Evolutionary conservation across 441 rosid species (phyloP), one percentile per base, ranked within the genome.

Genomic region (Syzygium syzygioides): DNA sequence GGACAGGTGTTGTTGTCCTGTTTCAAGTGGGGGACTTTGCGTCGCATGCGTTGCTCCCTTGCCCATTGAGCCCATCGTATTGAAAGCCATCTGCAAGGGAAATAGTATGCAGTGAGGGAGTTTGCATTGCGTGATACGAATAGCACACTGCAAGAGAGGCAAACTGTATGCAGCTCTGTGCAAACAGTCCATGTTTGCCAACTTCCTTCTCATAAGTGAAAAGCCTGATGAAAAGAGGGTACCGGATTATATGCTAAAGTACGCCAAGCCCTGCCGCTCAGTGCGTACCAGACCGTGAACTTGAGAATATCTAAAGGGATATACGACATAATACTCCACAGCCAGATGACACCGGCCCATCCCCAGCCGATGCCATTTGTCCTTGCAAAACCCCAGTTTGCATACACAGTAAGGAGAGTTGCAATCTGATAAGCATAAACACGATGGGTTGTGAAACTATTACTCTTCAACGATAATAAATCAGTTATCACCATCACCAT

Each of bases 41-140:
- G 96, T 15, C 93, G 94, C n/a, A 95, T 95, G 62, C 97, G 94
- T 90, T 95, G 97, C 87, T 95, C 95, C 85, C 91, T 80, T 7
- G 96, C 95, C 97, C 97, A 94, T 59, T 94, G 96, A 54, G 97
- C 97, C 88, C 94, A 96, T 86, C 95, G 48, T 45, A 92, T 96
- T 94, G 92, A 95, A 95, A n/a, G 96, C 95, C 12, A 95, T 94
- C 97, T 94, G 48, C 25, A 85, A 60, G 9, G 57, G 62, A 80
- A 54, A 45, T 26, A 52, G 54, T 30, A 45, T 86, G 41, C 15
- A 11, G 34, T 13, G 59, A n/a, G 1, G 50, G 48, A 45, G 48
- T 45, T 45, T 45, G 48, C 48, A 4, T 45, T 45, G 41, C 54
- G 52, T 14, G 15, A 45, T 26, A 28, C 8, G 11, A 57, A 10